Base-by-base conservation (phyloP, 306 rosid species). In the Carpinus fangiana region DNA sequence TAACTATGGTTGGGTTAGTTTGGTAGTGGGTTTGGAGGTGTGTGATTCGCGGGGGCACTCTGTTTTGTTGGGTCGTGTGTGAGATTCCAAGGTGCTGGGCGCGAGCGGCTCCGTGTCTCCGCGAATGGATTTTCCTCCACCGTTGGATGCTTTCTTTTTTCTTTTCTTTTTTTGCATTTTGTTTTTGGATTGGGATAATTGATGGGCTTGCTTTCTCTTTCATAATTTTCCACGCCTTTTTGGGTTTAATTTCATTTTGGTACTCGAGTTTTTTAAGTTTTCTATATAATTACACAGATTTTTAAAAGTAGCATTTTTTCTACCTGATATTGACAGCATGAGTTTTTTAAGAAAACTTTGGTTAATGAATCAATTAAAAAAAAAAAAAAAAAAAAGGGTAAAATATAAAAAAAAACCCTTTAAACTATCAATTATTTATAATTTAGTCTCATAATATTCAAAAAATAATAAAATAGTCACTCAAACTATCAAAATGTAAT, bases 81-180 rank as follows among this genome's bases (percentile, higher is more conserved):
- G 89, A 86, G 91, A 92, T 91, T 95, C 97, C 98, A 89, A 95
- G 83, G 90, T 71, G 52, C 82, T 85, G 87, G 97, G 98, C 84
- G 84, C 69, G 82, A 91, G 93, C 98, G 98, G 98, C 97, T 95
- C 96, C 98, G 97, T 88, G 97, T 92, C 89, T 95, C 97, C 98
- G 97, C 98, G 91, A 86, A 88, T 86, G 92, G 87, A 83, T 83
- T 90, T 87, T 87, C 89, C 94, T 90, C 84, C 84, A 76, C 98
- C 98, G 97, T 94, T 88, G 84, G 97, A 94, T 94, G 86, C 73
- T 65, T 0, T 1, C 65, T 70, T 43, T 8, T 62, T 43, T 12
- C 61, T 55, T 66, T 65, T 17, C 1, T 56, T 20, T 41, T 1
- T 2, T 31, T 23, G 26, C 26, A 23, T 23, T 70, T 70, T n/a